phyloP scores from a whole-genome alignment of 441 rosid species.

The Arabidopsis lyrata region DNA sequence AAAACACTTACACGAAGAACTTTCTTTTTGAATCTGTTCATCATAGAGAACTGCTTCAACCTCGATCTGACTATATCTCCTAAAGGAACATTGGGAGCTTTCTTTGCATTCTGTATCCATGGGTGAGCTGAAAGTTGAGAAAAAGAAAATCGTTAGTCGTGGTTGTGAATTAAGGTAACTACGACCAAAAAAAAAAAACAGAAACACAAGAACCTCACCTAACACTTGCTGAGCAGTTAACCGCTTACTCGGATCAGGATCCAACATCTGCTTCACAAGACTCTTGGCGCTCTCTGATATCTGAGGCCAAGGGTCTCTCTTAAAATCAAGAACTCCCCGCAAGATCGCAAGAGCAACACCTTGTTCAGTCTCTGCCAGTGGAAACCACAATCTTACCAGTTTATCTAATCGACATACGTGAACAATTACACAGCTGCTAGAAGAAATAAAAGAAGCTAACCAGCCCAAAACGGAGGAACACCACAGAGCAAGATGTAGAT shows the following conservation, averaged over 20 bases:
- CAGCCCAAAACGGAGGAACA: constrained; percentile 98
- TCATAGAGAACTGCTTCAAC: constrained; percentile 89
- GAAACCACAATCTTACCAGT: constrained; percentile 26
- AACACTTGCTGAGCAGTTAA: constrained; percentile 92
- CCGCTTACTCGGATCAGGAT: constrained; percentile 77
- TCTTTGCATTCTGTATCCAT: constrained; percentile 94
- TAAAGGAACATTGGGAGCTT: constrained; percentile 93
- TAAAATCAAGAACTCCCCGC: constrained; percentile 84
- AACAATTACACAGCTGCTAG: constrained; percentile 18
- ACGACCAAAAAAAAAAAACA: background rate
- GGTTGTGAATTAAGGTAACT: background rate
- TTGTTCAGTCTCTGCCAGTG: constrained; percentile 85
- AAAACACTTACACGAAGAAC: constrained; percentile 73
- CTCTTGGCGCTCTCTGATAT: constrained; percentile 88
- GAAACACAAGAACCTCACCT: constrained; percentile 54
- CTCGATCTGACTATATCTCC: constrained; percentile 96
- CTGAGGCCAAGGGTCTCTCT: constrained; percentile 99
- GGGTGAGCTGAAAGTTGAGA: constrained; percentile 65
- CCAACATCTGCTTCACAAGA: constrained; percentile 88
- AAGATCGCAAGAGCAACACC: constrained; percentile 96
- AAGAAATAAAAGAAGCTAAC: constrained; percentile 44
- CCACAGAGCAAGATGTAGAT: constrained; percentile 90
- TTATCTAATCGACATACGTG: background rate
- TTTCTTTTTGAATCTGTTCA: constrained; percentile 95
- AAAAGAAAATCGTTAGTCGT: constrained; percentile 9